phyloP scores from a whole-genome alignment of 805 yeast genomes.

The Saccharomycopsis capsularis region DNA sequence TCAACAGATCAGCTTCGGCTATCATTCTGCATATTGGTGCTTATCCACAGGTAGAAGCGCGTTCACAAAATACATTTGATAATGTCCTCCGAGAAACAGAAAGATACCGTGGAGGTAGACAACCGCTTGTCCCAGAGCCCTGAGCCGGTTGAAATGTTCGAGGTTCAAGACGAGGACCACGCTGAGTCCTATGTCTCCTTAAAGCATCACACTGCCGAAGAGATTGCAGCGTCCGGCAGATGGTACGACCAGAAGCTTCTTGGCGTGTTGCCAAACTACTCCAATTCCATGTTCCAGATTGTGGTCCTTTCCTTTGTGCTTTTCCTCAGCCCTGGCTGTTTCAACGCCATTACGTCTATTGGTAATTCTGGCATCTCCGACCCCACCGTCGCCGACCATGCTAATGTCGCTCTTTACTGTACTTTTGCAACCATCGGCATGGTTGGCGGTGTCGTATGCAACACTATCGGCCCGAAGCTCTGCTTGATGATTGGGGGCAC shows the following conservation, averaged over 20 bases:
- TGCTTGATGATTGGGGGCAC: slow-evolving; percentile 46
- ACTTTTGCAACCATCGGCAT: slow-evolving; percentile 54
- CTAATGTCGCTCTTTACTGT: slow-evolving; percentile 46
- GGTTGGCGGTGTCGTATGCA: slow-evolving; percentile 49
- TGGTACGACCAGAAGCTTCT: slow-evolving; percentile 4
- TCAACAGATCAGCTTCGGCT: no score
- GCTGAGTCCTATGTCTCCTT: no score
- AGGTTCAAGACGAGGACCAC: no score
- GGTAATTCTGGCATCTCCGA: slow-evolving; percentile 40
- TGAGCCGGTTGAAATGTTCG: no score
- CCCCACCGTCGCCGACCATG: slow-evolving; percentile 36
- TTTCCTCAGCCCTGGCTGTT: slow-evolving; percentile 43
- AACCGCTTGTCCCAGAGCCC: no score
- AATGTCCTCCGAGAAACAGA: no score
- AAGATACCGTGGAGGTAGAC: no score
- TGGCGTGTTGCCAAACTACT: slow-evolving; percentile 2
- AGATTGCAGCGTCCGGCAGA: slow-evolving; percentile 6
- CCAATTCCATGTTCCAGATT: slow-evolving; percentile 31
- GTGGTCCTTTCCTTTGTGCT: slow-evolving; percentile 37
- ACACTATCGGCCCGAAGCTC: slow-evolving; percentile 39
- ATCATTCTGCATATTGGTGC: no score
- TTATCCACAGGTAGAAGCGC: no score
- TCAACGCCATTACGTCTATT: slow-evolving; percentile 43
- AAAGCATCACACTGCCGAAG: slow-evolving; percentile 3
- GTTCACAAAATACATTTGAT: no score